These are phyloP conservation scores for Syzygium jambos DNA, from an alignment of 345 rosid species.

Conservation along the genomic window DNA sequence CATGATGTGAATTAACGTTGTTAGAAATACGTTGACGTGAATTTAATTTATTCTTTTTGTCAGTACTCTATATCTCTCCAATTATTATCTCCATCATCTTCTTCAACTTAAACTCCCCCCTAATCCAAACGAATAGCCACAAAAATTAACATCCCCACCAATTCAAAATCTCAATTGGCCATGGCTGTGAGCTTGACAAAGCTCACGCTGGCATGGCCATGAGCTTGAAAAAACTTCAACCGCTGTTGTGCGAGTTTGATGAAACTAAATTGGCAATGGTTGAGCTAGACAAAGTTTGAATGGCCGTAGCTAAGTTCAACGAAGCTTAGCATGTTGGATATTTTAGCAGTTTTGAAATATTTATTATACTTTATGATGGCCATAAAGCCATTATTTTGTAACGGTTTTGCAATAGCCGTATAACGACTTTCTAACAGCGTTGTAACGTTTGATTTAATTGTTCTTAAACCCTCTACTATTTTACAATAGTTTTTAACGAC, in stretches of 20 bases:
- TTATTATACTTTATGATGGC: no score
- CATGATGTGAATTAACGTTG: not conserved
- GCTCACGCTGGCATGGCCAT: not conserved
- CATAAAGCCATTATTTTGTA: no score
- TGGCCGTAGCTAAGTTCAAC: not conserved
- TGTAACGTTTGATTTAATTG: no score
- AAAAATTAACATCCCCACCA: not conserved
- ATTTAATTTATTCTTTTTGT: accelerated
- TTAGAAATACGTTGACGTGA: not conserved
- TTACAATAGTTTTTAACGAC: no score
- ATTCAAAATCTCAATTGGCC: not conserved
- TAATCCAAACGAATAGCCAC: not conserved
- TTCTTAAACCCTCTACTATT: no score
- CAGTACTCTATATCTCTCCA: not conserved
- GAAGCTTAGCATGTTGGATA: not conserved
- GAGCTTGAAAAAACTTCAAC: not conserved
- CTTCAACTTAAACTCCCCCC: not conserved
- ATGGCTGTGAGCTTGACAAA: not conserved
- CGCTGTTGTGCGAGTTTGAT: not conserved
- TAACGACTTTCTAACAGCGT: no score
- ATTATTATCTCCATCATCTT: not conserved
- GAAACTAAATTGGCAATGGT: not conserved
- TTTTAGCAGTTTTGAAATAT: no score
- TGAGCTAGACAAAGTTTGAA: not conserved
- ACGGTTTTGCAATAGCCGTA: no score